Conservation (phyloP, 2,329 filamentous ascomycete species). For the Colletotrichum costaricense region DNA sequence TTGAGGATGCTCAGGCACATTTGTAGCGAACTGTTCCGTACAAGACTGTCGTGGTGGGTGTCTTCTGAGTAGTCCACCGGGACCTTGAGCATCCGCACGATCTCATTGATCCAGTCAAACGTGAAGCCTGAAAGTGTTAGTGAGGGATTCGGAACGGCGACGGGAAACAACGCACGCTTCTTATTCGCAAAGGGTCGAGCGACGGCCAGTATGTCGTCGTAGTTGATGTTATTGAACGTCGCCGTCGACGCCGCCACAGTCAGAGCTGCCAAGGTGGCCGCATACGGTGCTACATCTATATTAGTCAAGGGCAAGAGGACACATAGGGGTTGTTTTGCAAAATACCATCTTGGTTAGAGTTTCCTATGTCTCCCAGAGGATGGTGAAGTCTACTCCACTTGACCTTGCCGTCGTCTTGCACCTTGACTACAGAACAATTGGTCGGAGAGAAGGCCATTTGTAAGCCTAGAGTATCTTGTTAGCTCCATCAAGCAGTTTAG, state of each 20-base stretch:
- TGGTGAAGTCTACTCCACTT: slow-evolving; percentile 69
- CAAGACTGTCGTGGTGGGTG: slow-evolving; percentile 75
- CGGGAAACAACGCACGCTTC: slow-evolving; percentile 43
- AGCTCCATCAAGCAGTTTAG: not conserved
- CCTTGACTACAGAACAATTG: slow-evolving; percentile 66
- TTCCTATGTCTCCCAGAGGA: slow-evolving; percentile 58
- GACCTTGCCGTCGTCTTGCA: slow-evolving; percentile 68
- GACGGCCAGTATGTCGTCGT: slow-evolving; percentile 79
- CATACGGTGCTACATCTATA: slow-evolving; percentile 58
- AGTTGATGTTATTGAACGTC: slow-evolving; percentile 60
- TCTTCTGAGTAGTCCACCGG: slow-evolving; percentile 87
- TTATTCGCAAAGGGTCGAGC: slow-evolving; percentile 62
- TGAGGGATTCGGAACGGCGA: not conserved
- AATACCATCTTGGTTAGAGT: slow-evolving; percentile 61
- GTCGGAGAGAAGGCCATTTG: slow-evolving; percentile 72
- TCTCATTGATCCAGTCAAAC: slow-evolving; percentile 71
- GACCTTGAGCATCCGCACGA: slow-evolving; percentile 77
- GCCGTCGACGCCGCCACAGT: slow-evolving; percentile 62
- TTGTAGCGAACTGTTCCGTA: slow-evolving; percentile 79
- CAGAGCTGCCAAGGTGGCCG: slow-evolving; percentile 71
- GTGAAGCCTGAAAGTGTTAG: slow-evolving; percentile 62
- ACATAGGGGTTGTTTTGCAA: no score
- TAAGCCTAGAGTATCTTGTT: slow-evolving; percentile 53
- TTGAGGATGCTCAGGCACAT: slow-evolving; percentile 83
- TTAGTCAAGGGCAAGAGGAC: slow-evolving; percentile 38